Evolutionary conservation across 228 moss, liverwort and hornwort species (phyloP), one percentile per base, ranked within the genome.

Genomic region (Sphagnum magellanicum): DNA sequence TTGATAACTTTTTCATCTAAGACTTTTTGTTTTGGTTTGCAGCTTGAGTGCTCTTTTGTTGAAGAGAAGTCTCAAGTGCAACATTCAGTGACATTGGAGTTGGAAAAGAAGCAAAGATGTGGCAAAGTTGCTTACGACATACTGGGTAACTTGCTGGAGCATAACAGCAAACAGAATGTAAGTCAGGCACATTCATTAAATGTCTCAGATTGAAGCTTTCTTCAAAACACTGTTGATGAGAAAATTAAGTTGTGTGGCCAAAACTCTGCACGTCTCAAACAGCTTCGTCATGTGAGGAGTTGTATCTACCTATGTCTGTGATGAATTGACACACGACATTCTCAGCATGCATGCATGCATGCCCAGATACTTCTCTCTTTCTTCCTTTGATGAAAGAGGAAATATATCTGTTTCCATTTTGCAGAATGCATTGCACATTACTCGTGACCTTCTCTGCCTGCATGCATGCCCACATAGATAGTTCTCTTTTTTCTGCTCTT

Each of bases 81-180:
- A 9, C 10, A 5, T 4, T n/a, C 64, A 59, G 70, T 82, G 16
- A 68, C 69, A 10, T 4, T 82, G 10, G 51, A 65, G 12, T 69
- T 81, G 62, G 55, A 79, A 4, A 79, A 71, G 63, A 75, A 51
- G 5, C 60, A 72, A 49, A 82, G 10, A 66, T 72, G 70, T 62
- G 75, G 64, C 65, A 6, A 79, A 73, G 64, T 67, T 2, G 73
- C 82, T 48, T 82, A 70, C 75, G 63, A 81, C 61, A 73, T 82
- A 66, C 51, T 85, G 12, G 61, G 48, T 10, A 46, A 70, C 15
- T 46, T 85, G 14, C 69, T 79, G 0, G 71, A 85, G 6, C 77
- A 77, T 71, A 82, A 77, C 0, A 10, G 66, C 11, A 85, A 77
- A 71, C 85, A 85, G 73, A 65, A 85, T 77, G 85, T 85, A 79